These are phyloP conservation scores for Xylariaceae sp. DNA, from an alignment of 2,329 filamentous ascomycete genomes.

Conservation along the genomic window DNA sequence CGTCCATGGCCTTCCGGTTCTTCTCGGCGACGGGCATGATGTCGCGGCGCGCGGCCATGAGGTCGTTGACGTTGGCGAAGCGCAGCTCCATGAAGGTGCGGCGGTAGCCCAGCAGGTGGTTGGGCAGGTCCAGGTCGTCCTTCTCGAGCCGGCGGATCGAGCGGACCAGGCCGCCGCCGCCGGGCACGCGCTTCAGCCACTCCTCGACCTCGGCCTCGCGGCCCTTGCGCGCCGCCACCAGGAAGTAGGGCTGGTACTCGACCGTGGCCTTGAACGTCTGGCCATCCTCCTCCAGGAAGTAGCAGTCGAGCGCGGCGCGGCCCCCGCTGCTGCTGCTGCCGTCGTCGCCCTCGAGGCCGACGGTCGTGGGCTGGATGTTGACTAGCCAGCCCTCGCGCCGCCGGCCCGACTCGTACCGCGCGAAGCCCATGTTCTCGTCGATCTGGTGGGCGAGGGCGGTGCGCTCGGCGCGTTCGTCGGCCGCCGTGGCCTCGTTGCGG, in stretches of 20 bases:
- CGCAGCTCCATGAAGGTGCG: conserved; percentile 79
- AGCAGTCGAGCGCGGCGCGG: conserved; percentile 87
- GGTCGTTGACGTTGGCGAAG: conserved; percentile 80
- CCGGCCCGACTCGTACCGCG: conserved; percentile 80
- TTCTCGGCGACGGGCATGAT: conserved; percentile 89
- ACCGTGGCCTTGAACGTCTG: conserved; percentile 92
- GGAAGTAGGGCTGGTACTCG: conserved; percentile 94
- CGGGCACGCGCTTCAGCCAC: conserved; percentile 73
- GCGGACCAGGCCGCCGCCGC: conserved; percentile 80
- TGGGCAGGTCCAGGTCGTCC: conserved; percentile 91
- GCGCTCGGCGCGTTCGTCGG: conserved; percentile 88
- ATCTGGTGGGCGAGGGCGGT: conserved; percentile 77
- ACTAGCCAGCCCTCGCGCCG: conserved; percentile 83
- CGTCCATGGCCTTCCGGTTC: conserved; percentile 92
- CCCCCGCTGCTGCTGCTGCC: conserved; percentile 73
- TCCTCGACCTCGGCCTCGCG: conserved; percentile 92
- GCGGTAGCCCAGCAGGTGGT: conserved; percentile 86
- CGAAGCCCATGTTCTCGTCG: conserved; percentile 92
- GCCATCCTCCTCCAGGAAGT: conserved; percentile 87
- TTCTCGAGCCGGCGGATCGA: conserved; percentile 71
- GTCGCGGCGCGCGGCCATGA: conserved; percentile 75
- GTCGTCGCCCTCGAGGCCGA: conserved; percentile 67
- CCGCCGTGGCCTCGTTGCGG: conserved; percentile 76
- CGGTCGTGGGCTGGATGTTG: conserved; percentile 83
- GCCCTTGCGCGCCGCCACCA: conserved; percentile 82